Base-by-base conservation (phyloP, 1,139 yeast genomes). In the Magnusiomyces ingens region DNA sequence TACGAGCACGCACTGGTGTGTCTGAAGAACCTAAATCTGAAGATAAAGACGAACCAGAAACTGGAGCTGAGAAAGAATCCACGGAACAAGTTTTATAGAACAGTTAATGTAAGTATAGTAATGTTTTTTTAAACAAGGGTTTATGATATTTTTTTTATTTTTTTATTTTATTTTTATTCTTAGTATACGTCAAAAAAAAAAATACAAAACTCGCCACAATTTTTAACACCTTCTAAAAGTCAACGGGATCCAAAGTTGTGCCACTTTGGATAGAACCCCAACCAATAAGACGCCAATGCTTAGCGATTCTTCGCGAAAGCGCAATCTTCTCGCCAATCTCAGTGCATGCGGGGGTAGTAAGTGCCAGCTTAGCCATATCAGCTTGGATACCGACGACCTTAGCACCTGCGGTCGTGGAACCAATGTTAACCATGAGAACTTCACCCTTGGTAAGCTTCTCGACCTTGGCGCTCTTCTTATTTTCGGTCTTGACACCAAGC, bases 261-360 rank as follows among this genome's bases (percentile, higher is more conserved):
- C 99, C 99, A 75, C 89, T 90, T 75, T 89, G 88, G 70, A 94
- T 93, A 54, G 97, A 89, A 63, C 99, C 99, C 99, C 99, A 94
- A 66, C 99, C 99, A 75, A 94, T 94, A 72, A 94, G 81, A 80
- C 99, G 94, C 96, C 98, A 94, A 74, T 94, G 99, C 81, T 91
- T 93, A 70, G 93, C 99, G 65, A 94, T 94, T 82, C 99, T 91
- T 80, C 99, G 87, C 47, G 97, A 90, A 68, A 94, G 78, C 51
- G 99, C 99, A 73, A 94, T 91, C 85, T 94, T 91, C 77, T 94
- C 99, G 64, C 94, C 88, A 56, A 93, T 80, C 76, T 91, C 98
- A 48, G 99, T 93, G 82, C 99, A 94, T 48, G 99, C 99, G 55
- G 99, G 99, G 49, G 96, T 85, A 49, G 98, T 91, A 69, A 94